Conservation (phyloP, 2,329 filamentous ascomycete genomes). For the Aspergillus ochraceus region DNA sequence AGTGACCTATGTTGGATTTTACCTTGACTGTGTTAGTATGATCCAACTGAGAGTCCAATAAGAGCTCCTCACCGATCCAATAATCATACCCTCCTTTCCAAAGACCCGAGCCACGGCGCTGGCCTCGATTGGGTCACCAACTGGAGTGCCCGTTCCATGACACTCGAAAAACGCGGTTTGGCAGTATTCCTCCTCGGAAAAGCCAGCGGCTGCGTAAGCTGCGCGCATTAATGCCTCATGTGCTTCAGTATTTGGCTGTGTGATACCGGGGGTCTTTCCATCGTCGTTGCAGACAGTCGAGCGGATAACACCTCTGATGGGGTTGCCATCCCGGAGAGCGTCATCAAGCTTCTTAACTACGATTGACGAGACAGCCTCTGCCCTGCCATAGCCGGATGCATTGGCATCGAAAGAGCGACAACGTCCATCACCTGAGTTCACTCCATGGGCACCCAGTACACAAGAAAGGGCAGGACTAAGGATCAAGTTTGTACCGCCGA, state of each 20-base stretch:
- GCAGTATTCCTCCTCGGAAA: not conserved
- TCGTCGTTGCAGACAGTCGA: not conserved
- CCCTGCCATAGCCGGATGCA: conserved; percentile 33
- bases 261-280: not conserved
- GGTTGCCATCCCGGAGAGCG: conserved; percentile 29
- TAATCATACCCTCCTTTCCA: not conserved
- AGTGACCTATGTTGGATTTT: conserved; percentile 25
- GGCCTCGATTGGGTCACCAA: not conserved
- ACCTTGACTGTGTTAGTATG: not conserved
- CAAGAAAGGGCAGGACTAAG: conserved; percentile 25
- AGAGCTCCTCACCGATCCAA: not conserved
- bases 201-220: not conserved
- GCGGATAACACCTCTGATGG: conserved; percentile 26
- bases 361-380: conserved; percentile 31
- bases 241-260: not conserved
- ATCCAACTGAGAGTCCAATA: not conserved
- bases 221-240: not conserved
- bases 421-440: conserved; percentile 32
- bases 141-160: not conserved
- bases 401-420: conserved; percentile 27
- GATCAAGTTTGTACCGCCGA: conserved; percentile 28
- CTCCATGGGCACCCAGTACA: conserved; percentile 28
- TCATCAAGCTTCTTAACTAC: conserved; percentile 27
- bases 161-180: not conserved
- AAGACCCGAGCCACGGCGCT: not conserved